These are phyloP conservation scores for Cordyceps militaris DNA, from an alignment of 2,329 filamentous ascomycete species.

Conservation along the genomic window DNA sequence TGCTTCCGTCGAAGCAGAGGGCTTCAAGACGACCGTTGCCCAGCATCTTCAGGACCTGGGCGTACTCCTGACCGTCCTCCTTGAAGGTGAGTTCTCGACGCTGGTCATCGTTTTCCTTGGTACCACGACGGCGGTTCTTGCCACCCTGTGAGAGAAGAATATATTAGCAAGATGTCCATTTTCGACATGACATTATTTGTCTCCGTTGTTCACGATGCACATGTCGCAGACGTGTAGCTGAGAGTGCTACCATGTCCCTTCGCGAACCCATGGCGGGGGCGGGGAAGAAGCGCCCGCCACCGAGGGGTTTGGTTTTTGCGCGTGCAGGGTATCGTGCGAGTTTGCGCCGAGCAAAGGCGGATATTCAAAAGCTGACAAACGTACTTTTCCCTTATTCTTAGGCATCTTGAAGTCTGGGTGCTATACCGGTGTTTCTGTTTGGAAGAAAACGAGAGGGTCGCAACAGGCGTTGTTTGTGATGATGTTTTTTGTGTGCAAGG, in stretches of 20 bases:
- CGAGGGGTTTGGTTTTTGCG: slow-evolving; percentile 12
- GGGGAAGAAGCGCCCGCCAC: slow-evolving; percentile 13
- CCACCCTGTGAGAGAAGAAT: slow-evolving; percentile 60
- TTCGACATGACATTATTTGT: neutral
- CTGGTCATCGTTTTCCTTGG: slow-evolving; percentile 99
- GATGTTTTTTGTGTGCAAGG: slow-evolving; percentile 13
- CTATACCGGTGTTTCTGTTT: neutral
- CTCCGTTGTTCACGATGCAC: neutral
- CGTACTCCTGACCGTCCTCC: slow-evolving; percentile 79
- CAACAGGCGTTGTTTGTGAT: slow-evolving; percentile 11
- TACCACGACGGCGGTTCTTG: slow-evolving; percentile 97
- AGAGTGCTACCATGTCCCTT: neutral
- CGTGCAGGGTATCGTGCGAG: slow-evolving; percentile 4
- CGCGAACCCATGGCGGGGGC: slow-evolving; percentile 13
- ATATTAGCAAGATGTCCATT: slow-evolving; percentile 16
- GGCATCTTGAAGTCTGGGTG: slow-evolving; percentile 58
- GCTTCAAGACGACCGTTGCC: slow-evolving; percentile 92
- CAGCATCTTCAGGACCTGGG: slow-evolving; percentile 72
- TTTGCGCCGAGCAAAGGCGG: neutral
- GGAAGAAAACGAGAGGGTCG: slow-evolving; percentile 1
- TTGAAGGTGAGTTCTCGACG: slow-evolving; percentile 99
- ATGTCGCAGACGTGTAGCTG: neutral
- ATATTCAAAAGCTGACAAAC: neutral
- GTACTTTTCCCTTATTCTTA: slow-evolving; percentile 99
- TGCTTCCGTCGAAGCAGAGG: slow-evolving; percentile 80